Evolutionary conservation across 257 asterid species (phyloP).

Genomic region (Solanum pimpinellifolium): DNA sequence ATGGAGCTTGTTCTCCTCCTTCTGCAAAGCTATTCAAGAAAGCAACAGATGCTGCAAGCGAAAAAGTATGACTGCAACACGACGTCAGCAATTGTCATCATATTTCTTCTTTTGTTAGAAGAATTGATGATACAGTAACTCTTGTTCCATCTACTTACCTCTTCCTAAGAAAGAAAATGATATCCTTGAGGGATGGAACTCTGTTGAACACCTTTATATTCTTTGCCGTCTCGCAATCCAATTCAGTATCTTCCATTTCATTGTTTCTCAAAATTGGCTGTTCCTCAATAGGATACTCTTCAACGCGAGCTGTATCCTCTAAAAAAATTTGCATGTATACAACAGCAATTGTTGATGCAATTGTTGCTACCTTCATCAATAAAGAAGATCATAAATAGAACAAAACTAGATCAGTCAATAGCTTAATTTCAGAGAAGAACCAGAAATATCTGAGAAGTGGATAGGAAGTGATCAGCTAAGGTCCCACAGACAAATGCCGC

Average conservation of each 20-base stretch:
- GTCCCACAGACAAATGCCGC: constrained; percentile 49
- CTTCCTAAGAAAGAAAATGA: constrained; percentile 28
- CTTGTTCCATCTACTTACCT: background rate
- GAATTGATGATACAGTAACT: background rate
- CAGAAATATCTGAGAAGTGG: constrained; percentile 34
- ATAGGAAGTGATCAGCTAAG: constrained; percentile 37
- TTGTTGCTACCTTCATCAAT: constrained; percentile 34
- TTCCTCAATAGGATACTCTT: background rate
- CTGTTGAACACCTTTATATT: constrained; percentile 6
- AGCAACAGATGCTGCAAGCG: constrained; percentile 42
- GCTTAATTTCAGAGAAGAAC: background rate
- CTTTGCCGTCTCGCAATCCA: background rate
- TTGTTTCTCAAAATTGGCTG: constrained; percentile 1
- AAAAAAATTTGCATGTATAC: constrained; percentile 47
- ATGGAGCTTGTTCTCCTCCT: constrained; percentile 43
- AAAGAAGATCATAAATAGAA: background rate
- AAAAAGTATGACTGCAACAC: constrained; percentile 32
- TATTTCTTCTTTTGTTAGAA: background rate
- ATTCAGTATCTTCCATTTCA: background rate
- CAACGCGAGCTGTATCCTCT: constrained; percentile 8
- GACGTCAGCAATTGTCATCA: background rate
- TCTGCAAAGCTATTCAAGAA: constrained; percentile 59
- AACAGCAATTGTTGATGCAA: constrained; percentile 23
- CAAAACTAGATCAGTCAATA: background rate
- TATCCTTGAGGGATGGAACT: constrained; percentile 29